Base-by-base conservation (phyloP, 768 basidiomycete species). In the Trametes cingulata region DNA sequence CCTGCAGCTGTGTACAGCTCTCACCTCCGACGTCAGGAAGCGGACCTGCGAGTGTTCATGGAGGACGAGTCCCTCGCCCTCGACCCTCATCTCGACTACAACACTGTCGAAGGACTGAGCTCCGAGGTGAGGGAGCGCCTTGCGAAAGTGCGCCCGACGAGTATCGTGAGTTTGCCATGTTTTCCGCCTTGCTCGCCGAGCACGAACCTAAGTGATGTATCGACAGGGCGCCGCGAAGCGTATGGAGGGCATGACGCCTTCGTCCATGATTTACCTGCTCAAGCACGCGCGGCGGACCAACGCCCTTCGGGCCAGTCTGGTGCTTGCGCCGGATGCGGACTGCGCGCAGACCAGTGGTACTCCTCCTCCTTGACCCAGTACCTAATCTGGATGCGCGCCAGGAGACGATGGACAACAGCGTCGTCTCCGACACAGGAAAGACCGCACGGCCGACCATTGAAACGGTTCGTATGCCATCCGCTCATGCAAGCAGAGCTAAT, bases 231-330 rank as follows among this genome's bases (percentile, higher is more conserved):
- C 90, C 3, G 94, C 90, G 15, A 94, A 93, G 72, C 78, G 93
- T 25, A 93, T 95, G 85, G 93, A 95, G 69, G 94, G 94, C 8
- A 91, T 95, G 83, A 96, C 94, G 3, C 93, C 93, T 2, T 81
- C 86, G 0, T 84, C 85, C 0, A 75, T 90, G n/a, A 78, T 93
- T 13, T 78, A 78, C 40, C 70, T 95, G 24, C 75, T 95, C 62
- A 83, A 81, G 65, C 80, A 91, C 69, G 85, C 90, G 49, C 76
- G 72, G 53, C 72, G 76, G 56, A 75, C 70, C 19, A 73, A 65
- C 55, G 64, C 61, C 14, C 13, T 61, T 13, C 41, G 19, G 22
- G 25, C 22, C 14, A 13, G 14, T 3, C 14, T 5, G 39, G 39
- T n/a, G 4, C 14, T n/a, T 40, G 39, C n/a, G n/a, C 39, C 6